phyloP scores from a whole-genome alignment of 345 rosid species.

The Turnera subulata region DNA sequence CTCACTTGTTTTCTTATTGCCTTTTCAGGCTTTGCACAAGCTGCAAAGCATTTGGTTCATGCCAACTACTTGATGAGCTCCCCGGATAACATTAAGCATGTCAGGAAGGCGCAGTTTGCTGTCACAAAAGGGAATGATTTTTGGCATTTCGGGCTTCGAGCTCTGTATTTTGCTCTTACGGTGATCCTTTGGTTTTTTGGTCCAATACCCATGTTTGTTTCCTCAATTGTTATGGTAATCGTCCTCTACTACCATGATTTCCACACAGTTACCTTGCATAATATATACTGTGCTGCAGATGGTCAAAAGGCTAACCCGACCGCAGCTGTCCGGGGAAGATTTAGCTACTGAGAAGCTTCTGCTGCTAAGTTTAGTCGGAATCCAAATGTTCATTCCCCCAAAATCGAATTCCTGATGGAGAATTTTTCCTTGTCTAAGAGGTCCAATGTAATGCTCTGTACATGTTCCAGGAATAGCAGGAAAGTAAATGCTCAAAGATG shows the following conservation, averaged over 20 bases:
- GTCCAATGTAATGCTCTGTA: no score
- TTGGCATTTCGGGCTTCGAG: conserved; percentile 17
- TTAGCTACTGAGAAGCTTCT: conserved; percentile 8
- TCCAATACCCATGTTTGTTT: conserved; percentile 26
- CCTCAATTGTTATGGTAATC: conserved; percentile 16
- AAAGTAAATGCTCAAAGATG: no score
- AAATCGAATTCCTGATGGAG: no score
- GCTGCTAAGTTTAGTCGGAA: no score
- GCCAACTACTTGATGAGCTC: conserved; percentile 30
- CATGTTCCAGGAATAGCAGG: no score
- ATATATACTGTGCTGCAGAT: background rate
- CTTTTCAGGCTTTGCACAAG: conserved; percentile 24
- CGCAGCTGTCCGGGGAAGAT: background rate
- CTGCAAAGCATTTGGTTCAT: conserved; percentile 20
- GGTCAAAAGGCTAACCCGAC: background rate
- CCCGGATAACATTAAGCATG: conserved; percentile 13
- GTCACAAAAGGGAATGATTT: conserved; percentile 13
- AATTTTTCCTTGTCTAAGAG: no score
- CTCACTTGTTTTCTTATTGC: conserved; percentile 28
- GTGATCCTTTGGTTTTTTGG: conserved; percentile 27
- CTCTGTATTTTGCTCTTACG: conserved; percentile 23
- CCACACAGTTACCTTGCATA: conserved; percentile 17
- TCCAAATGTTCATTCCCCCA: no score
- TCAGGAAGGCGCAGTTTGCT: conserved; percentile 19
- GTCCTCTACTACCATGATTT: conserved; percentile 20